Evolutionary conservation across 257 asterid genomes (phyloP), one percentile per base, ranked within the genome.

Genomic region (Ilex asprella): DNA sequence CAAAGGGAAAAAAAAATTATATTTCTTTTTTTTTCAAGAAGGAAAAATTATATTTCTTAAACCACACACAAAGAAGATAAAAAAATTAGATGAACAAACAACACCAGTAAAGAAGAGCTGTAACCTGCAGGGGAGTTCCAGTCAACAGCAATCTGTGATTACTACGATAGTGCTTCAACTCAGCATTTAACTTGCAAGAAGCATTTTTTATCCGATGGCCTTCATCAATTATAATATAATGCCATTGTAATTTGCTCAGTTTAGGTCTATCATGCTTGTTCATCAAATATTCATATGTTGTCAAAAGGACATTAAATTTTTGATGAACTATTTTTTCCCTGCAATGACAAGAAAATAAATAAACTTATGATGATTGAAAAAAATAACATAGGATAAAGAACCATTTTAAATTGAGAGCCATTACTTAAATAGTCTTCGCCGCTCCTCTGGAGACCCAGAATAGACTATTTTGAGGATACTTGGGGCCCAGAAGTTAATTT

Each of bases 201-300:
- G 99, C 99, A 87, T 93, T 93, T 85, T 93, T 93, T 58, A 93
- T 93, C 65, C 99, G 99, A 80, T 93, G 99, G 58, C 99, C 99
- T 79, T 93, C 99, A 67, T 93, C 99, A 64, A 93, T 93, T 71
- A 93, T 89, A 64, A 93, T 70, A 73, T 93, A 90, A 80, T 85
- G 99, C 99, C 99, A 93, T 2, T 82, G 92, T 67, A 93, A 63
- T 80, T 89, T 93, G 80, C 99, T 80, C 67, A 93, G 78, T 71
- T 93, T 93, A 71, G 99, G 99, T 56, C 97, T 86, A 75, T 93
- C 99, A 67, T 87, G 97, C 84, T 93, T 93, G 82, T 93, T 93
- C 99, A 93, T 93, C 82, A 93, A 68, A 87, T 93, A 93, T 74
- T 93, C 99, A 16, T 93, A 93, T 9, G 99, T 93, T 54, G 99